Conservation (phyloP, 805 yeast species). For the Kazachstania psychrophila region DNA sequence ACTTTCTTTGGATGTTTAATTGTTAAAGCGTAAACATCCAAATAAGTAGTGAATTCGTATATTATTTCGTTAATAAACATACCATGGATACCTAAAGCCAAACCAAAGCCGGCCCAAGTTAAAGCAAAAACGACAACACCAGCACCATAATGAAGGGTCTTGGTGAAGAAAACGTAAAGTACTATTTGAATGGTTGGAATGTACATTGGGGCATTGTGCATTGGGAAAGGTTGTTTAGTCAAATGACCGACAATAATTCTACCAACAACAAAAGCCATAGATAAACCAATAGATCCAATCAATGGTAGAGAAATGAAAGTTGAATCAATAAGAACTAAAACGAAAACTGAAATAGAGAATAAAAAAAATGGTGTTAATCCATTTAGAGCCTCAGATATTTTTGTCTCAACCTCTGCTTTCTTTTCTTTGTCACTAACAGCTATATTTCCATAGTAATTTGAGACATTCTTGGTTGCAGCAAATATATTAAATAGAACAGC, state of each 20-base stretch:
- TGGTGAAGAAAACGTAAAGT: slow-evolving; percentile 24
- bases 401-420: slow-evolving; percentile 10
- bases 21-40: slow-evolving; percentile 79
- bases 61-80: slow-evolving; percentile 72
- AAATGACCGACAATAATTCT: slow-evolving; percentile 82
- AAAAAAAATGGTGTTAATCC: slow-evolving; percentile 64
- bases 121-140: slow-evolving; percentile 41
- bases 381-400: slow-evolving; percentile 32
- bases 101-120: slow-evolving; percentile 56
- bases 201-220: slow-evolving; percentile 58
- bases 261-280: slow-evolving; percentile 80
- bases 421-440: slow-evolving; percentile 13
- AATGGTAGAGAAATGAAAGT: slow-evolving; percentile 46
- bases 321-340: slow-evolving; percentile 44
- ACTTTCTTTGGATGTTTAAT: slow-evolving; percentile 68
- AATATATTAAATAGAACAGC: slow-evolving; percentile 56
- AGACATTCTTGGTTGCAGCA: slow-evolving; percentile 59
- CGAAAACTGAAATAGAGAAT: slow-evolving; percentile 43
- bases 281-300: slow-evolving; percentile 60
- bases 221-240: slow-evolving; percentile 72
- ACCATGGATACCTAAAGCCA: slow-evolving; percentile 60
- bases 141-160: slow-evolving; percentile 27
- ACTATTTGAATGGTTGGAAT: slow-evolving; percentile 47
- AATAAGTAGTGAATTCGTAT: slow-evolving; percentile 67
- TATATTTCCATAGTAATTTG: slow-evolving; percentile 35